A percentile compares a stretch with the other conserved stretches of the same genome.
Evolutionary conservation across 805 yeast species (phyloP).

Genomic region (Teunomyces atbi): DNA sequence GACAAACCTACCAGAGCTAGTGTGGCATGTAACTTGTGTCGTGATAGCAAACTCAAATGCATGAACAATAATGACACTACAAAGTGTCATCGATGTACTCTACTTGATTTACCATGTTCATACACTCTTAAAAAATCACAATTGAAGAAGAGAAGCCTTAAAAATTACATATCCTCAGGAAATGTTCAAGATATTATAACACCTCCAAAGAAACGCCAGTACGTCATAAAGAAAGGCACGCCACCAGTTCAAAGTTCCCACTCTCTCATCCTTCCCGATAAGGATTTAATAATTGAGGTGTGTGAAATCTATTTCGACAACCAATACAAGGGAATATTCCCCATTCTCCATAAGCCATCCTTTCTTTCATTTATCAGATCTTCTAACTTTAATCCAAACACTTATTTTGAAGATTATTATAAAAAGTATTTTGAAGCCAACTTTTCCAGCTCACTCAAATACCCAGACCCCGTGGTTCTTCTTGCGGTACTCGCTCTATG

Average conservation of each 20-base stretch:
- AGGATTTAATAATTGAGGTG: slow-evolving; percentile 16
- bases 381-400: slow-evolving; percentile 17
- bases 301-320: slow-evolving; percentile 23
- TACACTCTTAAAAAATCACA: slow-evolving; percentile 22
- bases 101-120: slow-evolving; percentile 16
- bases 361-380: slow-evolving; percentile 18
- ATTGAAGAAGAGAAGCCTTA: slow-evolving; percentile 12
- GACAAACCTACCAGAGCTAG: slow-evolving; percentile 9
- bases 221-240: not conserved
- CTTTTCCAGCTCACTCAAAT: slow-evolving; percentile 11
- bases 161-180: slow-evolving; percentile 4
- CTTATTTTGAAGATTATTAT: slow-evolving; percentile 16
- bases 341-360: slow-evolving; percentile 23
- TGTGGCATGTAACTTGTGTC: slow-evolving; percentile 14
- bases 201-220: not conserved
- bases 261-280: slow-evolving; percentile 12
- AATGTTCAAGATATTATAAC: not conserved
- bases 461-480: slow-evolving; percentile 30
- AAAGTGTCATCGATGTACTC: slow-evolving; percentile 18
- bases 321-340: slow-evolving; percentile 26
- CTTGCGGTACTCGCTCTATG: slow-evolving; percentile 36
- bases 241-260: not conserved
- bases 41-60: slow-evolving; percentile 14
- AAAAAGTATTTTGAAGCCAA: slow-evolving; percentile 12
- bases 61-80: slow-evolving; percentile 7